phyloP scores from a whole-genome alignment of 2,329 filamentous ascomycete species.

The Penicillium capsulatum region DNA sequence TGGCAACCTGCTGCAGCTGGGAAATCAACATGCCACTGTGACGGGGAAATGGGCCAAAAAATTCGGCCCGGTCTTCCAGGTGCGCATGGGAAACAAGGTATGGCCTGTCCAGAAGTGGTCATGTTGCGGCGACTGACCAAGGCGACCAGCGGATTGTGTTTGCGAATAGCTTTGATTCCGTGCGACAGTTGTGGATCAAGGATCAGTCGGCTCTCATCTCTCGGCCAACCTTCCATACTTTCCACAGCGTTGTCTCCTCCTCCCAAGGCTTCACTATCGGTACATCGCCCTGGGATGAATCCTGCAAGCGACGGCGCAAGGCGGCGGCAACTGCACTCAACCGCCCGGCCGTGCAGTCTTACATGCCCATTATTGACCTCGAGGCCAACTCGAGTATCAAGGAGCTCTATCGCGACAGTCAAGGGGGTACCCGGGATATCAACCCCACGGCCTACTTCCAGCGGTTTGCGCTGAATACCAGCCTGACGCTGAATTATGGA shows the following conservation, averaged over 20 bases:
- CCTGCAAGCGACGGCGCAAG: conserved; percentile 71
- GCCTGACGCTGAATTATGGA: conserved; percentile 74
- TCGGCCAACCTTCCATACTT: conserved; percentile 73
- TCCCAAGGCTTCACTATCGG: conserved; percentile 79
- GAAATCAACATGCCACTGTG: conserved; percentile 53
- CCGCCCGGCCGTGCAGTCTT: conserved; percentile 68
- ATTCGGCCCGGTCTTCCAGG: conserved; percentile 63
- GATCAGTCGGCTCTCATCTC: conserved; percentile 75
- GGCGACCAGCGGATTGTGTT: conserved; percentile 63
- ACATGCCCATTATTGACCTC: conserved; percentile 78
- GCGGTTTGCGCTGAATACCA: conserved; percentile 71
- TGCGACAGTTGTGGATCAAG: conserved; percentile 69
- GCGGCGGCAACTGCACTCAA: conserved; percentile 75
- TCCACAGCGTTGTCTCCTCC: conserved; percentile 71
- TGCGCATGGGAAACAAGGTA: conserved; percentile 64
- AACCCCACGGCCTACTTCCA: conserved; percentile 71
- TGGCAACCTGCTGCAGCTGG: conserved; percentile 60
- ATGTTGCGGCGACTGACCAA: neutral
- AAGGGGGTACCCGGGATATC: conserved; percentile 59
- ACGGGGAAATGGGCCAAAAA: conserved; percentile 56
- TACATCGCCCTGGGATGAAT: conserved; percentile 79
- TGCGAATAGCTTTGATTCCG: conserved; percentile 71
- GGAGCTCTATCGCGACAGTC: conserved; percentile 63
- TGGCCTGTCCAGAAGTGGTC: conserved; percentile 2
- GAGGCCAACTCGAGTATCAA: conserved; percentile 68